These are phyloP conservation scores for Vigna mungo DNA, from an alignment of 306 rosid genomes.

Conservation along the genomic window DNA sequence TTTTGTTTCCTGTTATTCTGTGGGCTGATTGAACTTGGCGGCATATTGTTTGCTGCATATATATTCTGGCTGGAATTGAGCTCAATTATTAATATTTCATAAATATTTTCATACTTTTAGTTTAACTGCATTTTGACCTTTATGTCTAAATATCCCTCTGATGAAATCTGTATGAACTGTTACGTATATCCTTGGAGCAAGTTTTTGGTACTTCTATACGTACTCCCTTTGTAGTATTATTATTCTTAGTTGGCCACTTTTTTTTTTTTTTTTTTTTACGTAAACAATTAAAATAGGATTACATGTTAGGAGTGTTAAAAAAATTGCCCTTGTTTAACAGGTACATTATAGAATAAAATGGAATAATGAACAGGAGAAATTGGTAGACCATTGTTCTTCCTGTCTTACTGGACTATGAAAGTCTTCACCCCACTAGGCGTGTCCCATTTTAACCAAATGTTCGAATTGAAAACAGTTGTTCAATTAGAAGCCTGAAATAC, in stretches of 20 bases:
- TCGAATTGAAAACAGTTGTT: neutral
- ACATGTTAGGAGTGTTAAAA: neutral
- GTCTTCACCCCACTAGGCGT: neutral
- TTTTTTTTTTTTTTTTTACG: neutral
- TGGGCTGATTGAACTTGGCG: neutral
- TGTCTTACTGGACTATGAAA: neutral
- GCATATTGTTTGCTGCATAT: neutral
- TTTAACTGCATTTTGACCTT: conserved; percentile 6
- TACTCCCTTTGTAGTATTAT: neutral
- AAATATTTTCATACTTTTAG: neutral
- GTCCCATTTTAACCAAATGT: conserved; percentile 2
- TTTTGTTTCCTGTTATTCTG: neutral
- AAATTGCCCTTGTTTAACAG: neutral
- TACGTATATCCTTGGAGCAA: neutral
- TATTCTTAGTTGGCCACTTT: neutral
- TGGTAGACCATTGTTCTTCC: neutral
- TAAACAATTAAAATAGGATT: neutral
- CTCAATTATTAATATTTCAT: no score
- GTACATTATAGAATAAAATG: neutral
- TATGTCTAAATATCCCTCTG: neutral
- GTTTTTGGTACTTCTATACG: neutral
- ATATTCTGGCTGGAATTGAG: neutral
- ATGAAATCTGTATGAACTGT: neutral
- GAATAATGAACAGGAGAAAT: conserved; percentile 19
- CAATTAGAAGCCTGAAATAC: conserved; percentile 16